Percentiles rank a stretch among this genome's conserved stretches.
Conservation (phyloP, 768 basidiomycete genomes). For the Boletus pseudo-olivaceus region DNA sequence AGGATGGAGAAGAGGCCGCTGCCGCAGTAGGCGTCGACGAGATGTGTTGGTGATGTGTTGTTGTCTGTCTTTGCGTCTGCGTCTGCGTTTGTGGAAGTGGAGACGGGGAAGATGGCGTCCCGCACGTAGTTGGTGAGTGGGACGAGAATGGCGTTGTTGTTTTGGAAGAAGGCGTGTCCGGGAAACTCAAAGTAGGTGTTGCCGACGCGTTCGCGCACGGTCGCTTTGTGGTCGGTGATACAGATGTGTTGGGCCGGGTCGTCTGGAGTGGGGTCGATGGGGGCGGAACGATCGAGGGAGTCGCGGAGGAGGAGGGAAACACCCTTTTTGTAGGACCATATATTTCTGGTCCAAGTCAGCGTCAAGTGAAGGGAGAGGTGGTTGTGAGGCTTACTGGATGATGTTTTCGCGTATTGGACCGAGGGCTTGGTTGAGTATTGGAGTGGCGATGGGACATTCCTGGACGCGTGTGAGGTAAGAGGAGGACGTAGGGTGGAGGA, state of each 20-base stretch:
- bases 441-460: conserved; percentile 92
- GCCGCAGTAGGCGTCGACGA: conserved; percentile 95
- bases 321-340: conserved; percentile 77
- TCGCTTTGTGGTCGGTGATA: conserved; percentile 76
- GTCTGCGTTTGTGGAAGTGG: conserved; percentile 17
- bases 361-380: no score
- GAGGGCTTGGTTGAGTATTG: conserved; percentile 69
- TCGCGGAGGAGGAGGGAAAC: conserved; percentile 91
- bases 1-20: conserved; percentile 84
- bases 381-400: conserved; percentile 47
- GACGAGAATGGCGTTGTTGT: conserved; percentile 90
- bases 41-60: conserved; percentile 56
- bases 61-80: conserved; percentile 5
- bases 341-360: conserved; percentile 51
- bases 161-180: conserved; percentile 94
- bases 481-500: background rate
- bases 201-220: conserved; percentile 83
- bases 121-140: conserved; percentile 83
- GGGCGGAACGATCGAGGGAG: conserved; percentile 46
- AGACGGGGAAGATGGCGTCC: conserved; percentile 57
- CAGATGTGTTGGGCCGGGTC: conserved; percentile 65
- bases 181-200: conserved; percentile 78
- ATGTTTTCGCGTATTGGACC: conserved; percentile 60
- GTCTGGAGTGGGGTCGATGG: conserved; percentile 30
- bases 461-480: conserved; percentile 24